Evolutionary conservation across 2,329 filamentous ascomycete genomes (phyloP).

Genomic region (Aspergillus novofumigatus): DNA sequence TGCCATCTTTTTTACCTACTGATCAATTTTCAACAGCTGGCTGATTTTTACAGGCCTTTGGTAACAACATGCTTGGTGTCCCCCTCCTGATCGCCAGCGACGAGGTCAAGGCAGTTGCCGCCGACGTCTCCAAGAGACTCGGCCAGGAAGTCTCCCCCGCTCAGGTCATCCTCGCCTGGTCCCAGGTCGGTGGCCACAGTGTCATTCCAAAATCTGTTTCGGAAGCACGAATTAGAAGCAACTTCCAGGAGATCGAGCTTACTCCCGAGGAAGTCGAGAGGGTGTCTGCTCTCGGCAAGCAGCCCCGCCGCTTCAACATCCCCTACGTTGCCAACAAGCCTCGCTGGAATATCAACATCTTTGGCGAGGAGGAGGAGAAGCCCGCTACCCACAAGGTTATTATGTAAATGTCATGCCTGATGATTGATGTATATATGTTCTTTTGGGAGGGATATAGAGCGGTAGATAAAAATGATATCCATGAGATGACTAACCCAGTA

Average conservation of each 20-base stretch:
- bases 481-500: background rate
- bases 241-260: conserved; percentile 42
- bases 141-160: conserved; percentile 32
- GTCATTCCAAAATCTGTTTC: conserved; percentile 44
- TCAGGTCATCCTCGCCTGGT: conserved; percentile 39
- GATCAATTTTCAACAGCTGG: background rate
- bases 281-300: conserved; percentile 29
- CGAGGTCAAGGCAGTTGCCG: conserved; percentile 60
- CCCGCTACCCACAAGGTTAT: conserved; percentile 47
- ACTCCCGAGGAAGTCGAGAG: conserved; percentile 34
- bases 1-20: background rate
- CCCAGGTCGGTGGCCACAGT: conserved; percentile 37
- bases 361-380: conserved; percentile 52
- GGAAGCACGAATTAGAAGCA: conserved; percentile 39
- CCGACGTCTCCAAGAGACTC: conserved; percentile 44
- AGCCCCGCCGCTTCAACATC: conserved; percentile 35
- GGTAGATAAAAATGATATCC: background rate
- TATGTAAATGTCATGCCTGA: conserved; percentile 16
- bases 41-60: conserved; percentile 44
- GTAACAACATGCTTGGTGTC: conserved; percentile 56
- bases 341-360: conserved; percentile 56
- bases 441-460: background rate
- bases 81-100: conserved; percentile 62
- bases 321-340: conserved; percentile 42
- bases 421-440: background rate